Evolutionary conservation across 306 rosid species (phyloP).

Genomic region (Leucaena leucocephala): DNA sequence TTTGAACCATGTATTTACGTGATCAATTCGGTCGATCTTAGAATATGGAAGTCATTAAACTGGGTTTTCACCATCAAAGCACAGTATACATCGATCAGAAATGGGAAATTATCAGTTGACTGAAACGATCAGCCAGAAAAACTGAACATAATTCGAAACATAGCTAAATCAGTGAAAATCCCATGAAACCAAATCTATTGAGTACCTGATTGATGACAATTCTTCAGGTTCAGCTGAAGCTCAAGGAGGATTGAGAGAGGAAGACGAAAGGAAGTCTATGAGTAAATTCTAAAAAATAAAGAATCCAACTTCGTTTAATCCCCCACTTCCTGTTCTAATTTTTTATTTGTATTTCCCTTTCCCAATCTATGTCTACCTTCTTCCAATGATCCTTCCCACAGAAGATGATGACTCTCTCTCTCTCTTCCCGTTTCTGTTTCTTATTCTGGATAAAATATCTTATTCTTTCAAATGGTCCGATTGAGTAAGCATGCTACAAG

Average conservation of each 20-base stretch:
- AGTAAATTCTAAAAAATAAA: not conserved
- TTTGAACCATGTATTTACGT: conserved; percentile 2
- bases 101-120: conserved; percentile 20
- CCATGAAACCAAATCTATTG: conserved; percentile 3
- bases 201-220: conserved; percentile 36
- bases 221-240: conserved; percentile 2
- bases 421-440: not conserved
- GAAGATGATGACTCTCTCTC: conserved; percentile 37
- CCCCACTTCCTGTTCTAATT: conserved; percentile 32
- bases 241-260: conserved; percentile 42
- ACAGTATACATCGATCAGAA: conserved; percentile 28
- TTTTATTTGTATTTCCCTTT: conserved; percentile 9
- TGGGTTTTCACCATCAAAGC: conserved; percentile 33
- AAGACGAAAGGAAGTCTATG: conserved; percentile 8
- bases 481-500: conserved; percentile 20
- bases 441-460: conserved; percentile 6
- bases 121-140: conserved; percentile 19
- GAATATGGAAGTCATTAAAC: conserved; percentile 27
- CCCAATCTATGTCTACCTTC: conserved; percentile 33
- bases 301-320: conserved; percentile 42
- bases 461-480: conserved; percentile 35
- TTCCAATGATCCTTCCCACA: conserved; percentile 32
- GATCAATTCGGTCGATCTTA: conserved; percentile 25
- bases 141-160: not conserved
- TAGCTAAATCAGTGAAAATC: conserved; percentile 21